These are phyloP conservation scores for Atkinsonella texensis DNA, from an alignment of 2,329 filamentous ascomycete genomes.

Conservation along the genomic window DNA sequence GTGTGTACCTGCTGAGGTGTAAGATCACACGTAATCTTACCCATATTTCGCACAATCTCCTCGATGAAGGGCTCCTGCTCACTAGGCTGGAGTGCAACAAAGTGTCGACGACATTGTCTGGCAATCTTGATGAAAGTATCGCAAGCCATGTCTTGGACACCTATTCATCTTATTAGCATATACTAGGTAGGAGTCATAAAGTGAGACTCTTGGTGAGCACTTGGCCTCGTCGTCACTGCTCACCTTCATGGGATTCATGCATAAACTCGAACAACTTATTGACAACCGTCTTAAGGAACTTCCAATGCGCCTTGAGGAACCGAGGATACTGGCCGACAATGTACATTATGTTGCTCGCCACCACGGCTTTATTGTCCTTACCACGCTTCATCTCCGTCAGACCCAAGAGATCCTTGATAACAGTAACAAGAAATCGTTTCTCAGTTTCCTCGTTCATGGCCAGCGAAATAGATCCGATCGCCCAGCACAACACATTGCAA, in stretches of 20 bases:
- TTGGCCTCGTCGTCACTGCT: constrained; percentile 14
- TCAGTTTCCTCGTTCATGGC: constrained; percentile 99
- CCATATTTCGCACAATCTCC: constrained; percentile 91
- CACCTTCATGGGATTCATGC: constrained; percentile 97
- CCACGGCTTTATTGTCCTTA: constrained; percentile 98
- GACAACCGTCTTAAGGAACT: constrained; percentile 98
- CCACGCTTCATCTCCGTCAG: constrained; percentile 98
- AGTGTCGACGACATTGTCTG: constrained; percentile 93
- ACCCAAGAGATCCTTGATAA: constrained; percentile 95
- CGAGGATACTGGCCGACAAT: constrained; percentile 98
- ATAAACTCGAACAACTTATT: constrained; percentile 99
- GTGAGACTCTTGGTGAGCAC: background rate
- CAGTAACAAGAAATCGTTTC: constrained; percentile 94
- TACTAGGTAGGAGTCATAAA: constrained; percentile 13
- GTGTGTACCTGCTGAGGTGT: constrained; percentile 96
- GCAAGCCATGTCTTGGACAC: constrained; percentile 99
- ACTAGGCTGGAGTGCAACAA: constrained; percentile 88
- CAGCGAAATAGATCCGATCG: constrained; percentile 94
- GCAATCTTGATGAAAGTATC: constrained; percentile 99
- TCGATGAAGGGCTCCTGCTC: constrained; percentile 96
- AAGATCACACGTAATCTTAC: constrained; percentile 89
- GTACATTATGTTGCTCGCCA: constrained; percentile 99
- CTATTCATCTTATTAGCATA: constrained; percentile 24
- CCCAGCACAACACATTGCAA: constrained; percentile 99
- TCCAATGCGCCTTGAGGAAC: constrained; percentile 98